phyloP scores from a whole-genome alignment of 2,329 filamentous ascomycete species.

The Xylogone sp. region DNA sequence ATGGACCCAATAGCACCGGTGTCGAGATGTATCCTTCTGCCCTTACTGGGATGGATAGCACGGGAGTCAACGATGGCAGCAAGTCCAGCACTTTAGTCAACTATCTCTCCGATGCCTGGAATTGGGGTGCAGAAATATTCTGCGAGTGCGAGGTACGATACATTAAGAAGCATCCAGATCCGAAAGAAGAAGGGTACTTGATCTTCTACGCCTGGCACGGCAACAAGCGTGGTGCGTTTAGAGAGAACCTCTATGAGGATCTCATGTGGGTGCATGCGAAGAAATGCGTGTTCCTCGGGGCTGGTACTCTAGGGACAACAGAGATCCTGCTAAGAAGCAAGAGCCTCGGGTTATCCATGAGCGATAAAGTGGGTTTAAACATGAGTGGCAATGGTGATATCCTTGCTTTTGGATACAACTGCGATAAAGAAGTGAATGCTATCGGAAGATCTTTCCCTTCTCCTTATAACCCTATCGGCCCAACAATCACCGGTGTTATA shows the following conservation, averaged over 20 bases:
- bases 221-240: constrained; percentile 51
- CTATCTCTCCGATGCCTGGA: constrained; percentile 67
- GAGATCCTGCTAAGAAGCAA: constrained; percentile 62
- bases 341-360: constrained; percentile 54
- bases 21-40: constrained; percentile 59
- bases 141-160: constrained; percentile 65
- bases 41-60: constrained; percentile 58
- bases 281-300: constrained; percentile 63
- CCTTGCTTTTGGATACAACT: constrained; percentile 62
- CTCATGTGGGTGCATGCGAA: constrained; percentile 66
- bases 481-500: constrained; percentile 60
- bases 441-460: constrained; percentile 49
- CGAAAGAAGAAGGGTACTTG: constrained; percentile 50
- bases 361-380: constrained; percentile 51
- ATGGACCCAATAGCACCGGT: constrained; percentile 59
- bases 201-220: constrained; percentile 64
- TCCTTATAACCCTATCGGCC: constrained; percentile 51
- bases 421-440: constrained; percentile 50
- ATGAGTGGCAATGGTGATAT: constrained; percentile 68
- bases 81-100: constrained; percentile 65
- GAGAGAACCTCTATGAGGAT: constrained; percentile 50
- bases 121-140: constrained; percentile 69
- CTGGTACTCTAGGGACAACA: constrained; percentile 60
- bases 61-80: constrained; percentile 64
- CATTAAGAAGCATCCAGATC: constrained; percentile 47